Percentiles rank a stretch among this genome's conserved stretches.
phyloP scores from a whole-genome alignment of 129 eudicot genomes.

The Helianthus annuus region HanXRQr2.0-SUNRISE NC_035436.2:60875535-60876034 shows the following conservation, averaged over 20 bases:
- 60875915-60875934: slow-evolving; percentile 86
- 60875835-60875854: neutral
- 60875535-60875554: slow-evolving; percentile 83
- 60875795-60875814: neutral
- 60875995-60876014: neutral
- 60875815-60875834: neutral
- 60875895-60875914: slow-evolving; percentile 92
- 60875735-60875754: slow-evolving; percentile 85
- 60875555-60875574: slow-evolving; percentile 81
- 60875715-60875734: slow-evolving; percentile 94
- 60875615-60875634: neutral
- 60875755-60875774: slow-evolving; percentile 34
- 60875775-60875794: neutral
- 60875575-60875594: slow-evolving; percentile 48
- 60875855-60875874: slow-evolving; percentile 93
- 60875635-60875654: slow-evolving; percentile 52
- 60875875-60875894: slow-evolving; percentile 91
- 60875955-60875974: slow-evolving; percentile 68
- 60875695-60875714: slow-evolving; percentile 81
- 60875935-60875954: slow-evolving; percentile 84
- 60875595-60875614: slow-evolving; percentile 9
- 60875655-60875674: slow-evolving; percentile 98
- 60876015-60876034: neutral
- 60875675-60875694: slow-evolving; percentile 97
- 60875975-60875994: neutral